Conservation (phyloP, 2,329 filamentous ascomycete species). For the Claviceps pazoutovae region DNA sequence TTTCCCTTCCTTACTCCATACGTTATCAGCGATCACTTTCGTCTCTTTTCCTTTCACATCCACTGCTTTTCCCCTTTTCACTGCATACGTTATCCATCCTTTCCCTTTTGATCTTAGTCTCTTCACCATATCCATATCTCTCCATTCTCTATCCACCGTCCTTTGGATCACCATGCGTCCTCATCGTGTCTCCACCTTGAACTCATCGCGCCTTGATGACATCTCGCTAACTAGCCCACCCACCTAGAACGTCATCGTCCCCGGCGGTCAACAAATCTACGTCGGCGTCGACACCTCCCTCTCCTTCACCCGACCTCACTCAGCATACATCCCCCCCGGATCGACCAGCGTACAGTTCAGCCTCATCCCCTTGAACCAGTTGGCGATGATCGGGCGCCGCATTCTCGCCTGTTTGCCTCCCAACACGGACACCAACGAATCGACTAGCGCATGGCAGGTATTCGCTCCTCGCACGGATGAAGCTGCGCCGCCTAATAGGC, state of each 20-base stretch:
- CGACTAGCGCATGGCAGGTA: not conserved
- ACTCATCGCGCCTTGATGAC: no score
- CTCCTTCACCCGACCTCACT: not conserved
- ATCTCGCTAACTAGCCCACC: not conserved
- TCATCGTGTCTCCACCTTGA: no score
- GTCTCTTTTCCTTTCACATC: no score
- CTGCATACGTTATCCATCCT: no score
- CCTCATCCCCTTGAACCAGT: not conserved
- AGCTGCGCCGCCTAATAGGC: no score
- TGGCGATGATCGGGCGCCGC: not conserved
- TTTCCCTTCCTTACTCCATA: no score
- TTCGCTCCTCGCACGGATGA: not conserved
- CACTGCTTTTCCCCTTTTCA: not conserved
- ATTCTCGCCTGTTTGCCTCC: not conserved
- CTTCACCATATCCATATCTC: no score
- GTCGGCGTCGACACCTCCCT: not conserved
- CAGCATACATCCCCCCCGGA: not conserved
- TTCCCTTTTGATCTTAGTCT: no score
- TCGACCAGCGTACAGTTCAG: not conserved
- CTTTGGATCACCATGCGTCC: no score
- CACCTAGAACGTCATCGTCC: constrained; percentile 9
- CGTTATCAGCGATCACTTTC: no score
- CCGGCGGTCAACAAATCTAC: not conserved
- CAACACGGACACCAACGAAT: no score
- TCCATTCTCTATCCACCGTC: no score